phyloP scores from a whole-genome alignment of 1,284 basidiomycete genomes.

The Athelia psychrophila region DNA sequence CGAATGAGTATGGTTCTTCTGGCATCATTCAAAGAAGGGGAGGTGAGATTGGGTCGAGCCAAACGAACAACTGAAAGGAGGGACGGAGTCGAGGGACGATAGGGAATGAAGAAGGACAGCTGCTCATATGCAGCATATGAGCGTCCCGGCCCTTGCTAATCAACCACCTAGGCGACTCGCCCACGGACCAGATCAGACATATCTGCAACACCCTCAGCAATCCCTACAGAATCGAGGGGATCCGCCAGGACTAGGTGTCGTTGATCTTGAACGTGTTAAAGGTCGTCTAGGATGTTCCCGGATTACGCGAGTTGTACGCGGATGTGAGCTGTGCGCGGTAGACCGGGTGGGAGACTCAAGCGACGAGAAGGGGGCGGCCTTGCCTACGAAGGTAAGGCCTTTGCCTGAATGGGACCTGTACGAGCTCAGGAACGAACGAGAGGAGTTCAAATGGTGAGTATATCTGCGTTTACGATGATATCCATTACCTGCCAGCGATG shows the following conservation, averaged over 20 bases:
- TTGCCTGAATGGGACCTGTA: no score
- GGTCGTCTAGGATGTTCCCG: constrained; percentile 71
- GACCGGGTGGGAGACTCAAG: constrained; percentile 70
- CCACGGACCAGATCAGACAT: constrained; percentile 55
- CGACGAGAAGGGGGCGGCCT: constrained; percentile 68
- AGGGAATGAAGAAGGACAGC: no score
- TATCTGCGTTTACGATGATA: no score
- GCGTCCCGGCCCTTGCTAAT: constrained; percentile 61
- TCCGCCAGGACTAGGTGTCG: constrained; percentile 71
- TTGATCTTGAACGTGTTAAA: constrained; percentile 69
- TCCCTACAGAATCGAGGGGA: constrained; percentile 67
- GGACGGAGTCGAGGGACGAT: no score
- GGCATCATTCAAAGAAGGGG: no score
- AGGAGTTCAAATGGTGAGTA: no score
- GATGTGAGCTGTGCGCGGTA: constrained; percentile 74
- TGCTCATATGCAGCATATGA: no score
- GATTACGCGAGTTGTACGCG: constrained; percentile 78
- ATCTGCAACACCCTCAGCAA: constrained; percentile 63
- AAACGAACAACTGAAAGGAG: no score
- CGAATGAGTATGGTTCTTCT: no score
- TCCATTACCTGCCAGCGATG: no score
- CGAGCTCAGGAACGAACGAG: no score
- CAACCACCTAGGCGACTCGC: constrained; percentile 66
- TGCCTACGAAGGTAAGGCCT: constrained; percentile 72
- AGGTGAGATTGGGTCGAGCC: no score